A percentile compares a stretch with the other conserved stretches of the same genome.
Conservation (phyloP, 2,329 filamentous ascomycete genomes). For the Diplodia scrobiculata region DNA sequence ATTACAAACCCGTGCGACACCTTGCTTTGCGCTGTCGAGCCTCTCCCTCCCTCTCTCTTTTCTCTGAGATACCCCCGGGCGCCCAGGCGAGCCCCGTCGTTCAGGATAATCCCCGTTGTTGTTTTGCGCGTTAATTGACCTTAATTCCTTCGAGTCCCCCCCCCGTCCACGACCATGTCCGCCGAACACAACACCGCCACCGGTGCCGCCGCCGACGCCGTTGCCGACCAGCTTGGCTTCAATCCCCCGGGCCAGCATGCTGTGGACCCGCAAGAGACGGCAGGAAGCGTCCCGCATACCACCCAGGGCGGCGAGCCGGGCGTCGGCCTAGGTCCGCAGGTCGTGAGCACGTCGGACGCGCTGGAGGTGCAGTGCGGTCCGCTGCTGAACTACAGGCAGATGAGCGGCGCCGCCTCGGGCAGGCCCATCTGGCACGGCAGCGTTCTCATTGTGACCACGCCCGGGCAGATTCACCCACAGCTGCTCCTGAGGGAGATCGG, state of each 20-base stretch:
- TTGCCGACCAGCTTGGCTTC: constrained; percentile 1
- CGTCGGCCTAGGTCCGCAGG: constrained; percentile 49
- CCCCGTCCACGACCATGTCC: constrained; percentile 3
- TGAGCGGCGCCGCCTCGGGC: constrained; percentile 57
- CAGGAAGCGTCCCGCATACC: not conserved
- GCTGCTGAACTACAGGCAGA: constrained; percentile 75
- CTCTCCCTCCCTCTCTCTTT: not conserved
- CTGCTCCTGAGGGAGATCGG: constrained; percentile 62
- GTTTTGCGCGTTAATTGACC: constrained; percentile 12
- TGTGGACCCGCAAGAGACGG: not conserved
- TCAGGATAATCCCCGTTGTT: constrained; percentile 10
- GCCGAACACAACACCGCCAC: constrained; percentile 11
- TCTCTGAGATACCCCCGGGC: constrained; percentile 16
- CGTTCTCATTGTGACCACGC: constrained; percentile 77
- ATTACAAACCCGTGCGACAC: constrained; percentile 9
- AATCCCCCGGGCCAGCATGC: not conserved
- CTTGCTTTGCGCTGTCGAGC: not conserved
- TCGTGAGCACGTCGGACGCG: constrained; percentile 45
- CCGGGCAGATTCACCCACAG: constrained; percentile 64
- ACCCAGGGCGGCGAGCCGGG: constrained; percentile 34
- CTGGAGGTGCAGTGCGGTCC: constrained; percentile 70
- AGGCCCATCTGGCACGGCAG: constrained; percentile 74
- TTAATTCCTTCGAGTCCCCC: constrained; percentile 1
- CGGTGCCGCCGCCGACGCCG: constrained; percentile 10
- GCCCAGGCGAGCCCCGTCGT: not conserved